Percentiles rank a stretch among this genome's conserved stretches.
These are phyloP conservation scores for Tuber borchii DNA, from an alignment of 495 filamentous ascomycete genomes.

Conservation along the genomic window DNA sequence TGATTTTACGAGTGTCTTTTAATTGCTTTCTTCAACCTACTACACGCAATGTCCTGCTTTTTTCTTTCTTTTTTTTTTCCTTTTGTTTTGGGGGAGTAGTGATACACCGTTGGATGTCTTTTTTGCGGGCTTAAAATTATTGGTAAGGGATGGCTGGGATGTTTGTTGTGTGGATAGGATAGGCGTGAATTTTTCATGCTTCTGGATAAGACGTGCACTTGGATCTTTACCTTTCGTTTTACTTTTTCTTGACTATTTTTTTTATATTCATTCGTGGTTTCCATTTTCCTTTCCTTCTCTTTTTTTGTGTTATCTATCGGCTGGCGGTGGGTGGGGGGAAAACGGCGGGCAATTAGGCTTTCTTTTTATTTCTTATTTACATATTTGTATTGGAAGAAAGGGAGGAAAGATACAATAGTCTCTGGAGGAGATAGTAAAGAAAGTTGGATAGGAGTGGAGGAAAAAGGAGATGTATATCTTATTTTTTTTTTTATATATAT, in stretches of 20 bases:
- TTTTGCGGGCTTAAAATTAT: slow-evolving; percentile 32
- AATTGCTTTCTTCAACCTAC: slow-evolving; percentile 12
- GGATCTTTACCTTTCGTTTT: slow-evolving; percentile 25
- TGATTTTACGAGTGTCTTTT: slow-evolving; percentile 40
- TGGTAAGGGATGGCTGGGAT: background rate
- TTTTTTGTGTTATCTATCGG: background rate
- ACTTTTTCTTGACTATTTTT: slow-evolving; percentile 34
- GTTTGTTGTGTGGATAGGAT: slow-evolving; percentile 2
- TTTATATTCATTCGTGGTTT: slow-evolving; percentile 18
- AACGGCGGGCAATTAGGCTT: slow-evolving; percentile 5
- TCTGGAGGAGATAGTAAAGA: slow-evolving; percentile 2
- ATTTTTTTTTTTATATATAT: slow-evolving; percentile 2
- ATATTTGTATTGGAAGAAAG: slow-evolving; percentile 5
- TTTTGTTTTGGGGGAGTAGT: slow-evolving; percentile 5
- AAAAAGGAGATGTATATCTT: background rate
- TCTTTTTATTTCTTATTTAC: slow-evolving; percentile 11
- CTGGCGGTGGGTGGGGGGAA: background rate
- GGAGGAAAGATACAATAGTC: background rate
- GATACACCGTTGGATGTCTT: slow-evolving; percentile 43
- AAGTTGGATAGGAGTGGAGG: background rate
- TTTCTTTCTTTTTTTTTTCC: slow-evolving; percentile 16
- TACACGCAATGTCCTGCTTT: slow-evolving; percentile 9
- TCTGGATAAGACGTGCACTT: slow-evolving; percentile 27
- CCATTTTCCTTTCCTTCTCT: background rate
- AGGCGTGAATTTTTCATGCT: slow-evolving; percentile 18